Evolutionary conservation across 129 eudicot species (phyloP).

Genomic region (Artemisia argyi): DNA sequence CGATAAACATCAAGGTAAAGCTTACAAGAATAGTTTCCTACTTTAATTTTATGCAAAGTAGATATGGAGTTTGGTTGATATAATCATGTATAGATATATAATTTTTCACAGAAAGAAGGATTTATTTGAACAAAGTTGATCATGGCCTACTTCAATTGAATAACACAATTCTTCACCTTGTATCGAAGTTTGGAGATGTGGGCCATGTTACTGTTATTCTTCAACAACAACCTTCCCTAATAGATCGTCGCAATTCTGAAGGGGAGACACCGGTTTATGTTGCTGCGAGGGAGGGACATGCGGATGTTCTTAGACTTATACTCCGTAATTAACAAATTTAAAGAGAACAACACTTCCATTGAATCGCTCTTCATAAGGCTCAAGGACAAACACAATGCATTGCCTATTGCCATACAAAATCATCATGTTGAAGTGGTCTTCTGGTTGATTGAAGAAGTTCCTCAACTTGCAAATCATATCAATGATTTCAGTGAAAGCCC

Average conservation of each 20-base stretch:
- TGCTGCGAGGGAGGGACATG: slow-evolving; percentile 4
- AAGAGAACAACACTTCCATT: neutral
- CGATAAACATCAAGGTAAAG: no score
- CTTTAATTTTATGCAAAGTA: no score
- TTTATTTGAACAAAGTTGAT: no score
- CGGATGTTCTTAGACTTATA: neutral
- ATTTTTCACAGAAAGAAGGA: no score
- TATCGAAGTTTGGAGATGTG: neutral
- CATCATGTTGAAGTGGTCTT: neutral
- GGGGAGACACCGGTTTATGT: slow-evolving; percentile 6
- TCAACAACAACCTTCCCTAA: neutral
- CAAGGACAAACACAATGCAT: no score
- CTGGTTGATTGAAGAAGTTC: neutral
- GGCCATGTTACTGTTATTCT: neutral
- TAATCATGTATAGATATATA: no score
- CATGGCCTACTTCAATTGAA: neutral
- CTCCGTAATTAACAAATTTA: neutral
- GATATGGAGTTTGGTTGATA: no score
- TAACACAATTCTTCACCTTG: neutral
- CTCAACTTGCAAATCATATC: neutral
- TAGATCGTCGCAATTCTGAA: neutral
- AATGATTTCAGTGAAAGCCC: neutral
- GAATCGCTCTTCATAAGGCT: neutral
- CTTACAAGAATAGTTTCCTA: no score
- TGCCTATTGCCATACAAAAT: neutral